Percentiles rank a stretch among this genome's conserved stretches.
These are phyloP conservation scores for Alternaria brassicicola DNA, from an alignment of 2,329 filamentous ascomycete species.

Conservation along the genomic window DNA sequence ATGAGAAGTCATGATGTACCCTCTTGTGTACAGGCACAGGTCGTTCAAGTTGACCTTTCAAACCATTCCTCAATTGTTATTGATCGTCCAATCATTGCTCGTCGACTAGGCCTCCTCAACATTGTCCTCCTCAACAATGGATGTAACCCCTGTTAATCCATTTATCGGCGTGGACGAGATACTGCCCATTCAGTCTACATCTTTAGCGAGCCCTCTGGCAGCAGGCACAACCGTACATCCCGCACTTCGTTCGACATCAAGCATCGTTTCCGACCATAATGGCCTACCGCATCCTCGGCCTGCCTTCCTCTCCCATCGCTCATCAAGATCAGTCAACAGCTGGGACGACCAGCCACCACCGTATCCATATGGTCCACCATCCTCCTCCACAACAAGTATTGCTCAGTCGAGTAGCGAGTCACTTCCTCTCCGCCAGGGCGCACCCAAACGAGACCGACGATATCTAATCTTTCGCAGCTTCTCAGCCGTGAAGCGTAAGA, in stretches of 20 bases:
- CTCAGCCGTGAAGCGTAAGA: neutral
- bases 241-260: neutral
- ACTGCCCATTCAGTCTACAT: neutral
- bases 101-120: neutral
- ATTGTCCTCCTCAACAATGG: neutral
- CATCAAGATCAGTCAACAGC: neutral
- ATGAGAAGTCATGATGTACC: neutral
- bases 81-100: neutral
- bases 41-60: neutral
- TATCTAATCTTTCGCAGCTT: neutral
- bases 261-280: neutral
- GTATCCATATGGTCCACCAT: neutral
- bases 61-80: neutral
- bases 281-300: neutral
- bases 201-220: neutral
- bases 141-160: neutral
- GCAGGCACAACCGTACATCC: neutral
- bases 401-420: neutral
- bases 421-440: slow-evolving; percentile 1
- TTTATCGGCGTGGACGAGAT: neutral
- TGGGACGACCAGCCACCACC: neutral
- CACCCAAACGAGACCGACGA: neutral
- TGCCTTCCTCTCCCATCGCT: neutral
- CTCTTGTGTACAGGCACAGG: neutral
- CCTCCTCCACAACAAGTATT: neutral